Percentiles rank a stretch among this genome's conserved stretches.
Evolutionary conservation across 1,139 yeast genomes (phyloP).

Genomic region (Yamadazyma trypodendri): DNA sequence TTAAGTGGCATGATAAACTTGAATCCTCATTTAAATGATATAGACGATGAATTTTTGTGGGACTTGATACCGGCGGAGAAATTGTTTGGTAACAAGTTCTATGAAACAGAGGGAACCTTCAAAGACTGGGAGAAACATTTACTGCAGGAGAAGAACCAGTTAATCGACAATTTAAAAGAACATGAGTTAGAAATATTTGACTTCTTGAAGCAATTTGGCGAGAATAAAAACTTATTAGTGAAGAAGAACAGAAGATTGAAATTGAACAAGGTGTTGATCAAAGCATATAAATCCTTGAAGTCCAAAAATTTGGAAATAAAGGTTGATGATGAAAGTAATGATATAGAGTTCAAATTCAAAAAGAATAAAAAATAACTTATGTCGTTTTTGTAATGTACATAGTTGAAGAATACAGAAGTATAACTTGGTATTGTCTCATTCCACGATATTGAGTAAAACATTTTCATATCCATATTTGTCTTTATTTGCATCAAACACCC

Average conservation of each 20-base stretch:
- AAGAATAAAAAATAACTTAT: slow-evolving; percentile 5
- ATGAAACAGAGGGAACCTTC: slow-evolving; percentile 31
- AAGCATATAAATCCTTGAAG: slow-evolving; percentile 24
- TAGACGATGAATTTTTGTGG: slow-evolving; percentile 46
- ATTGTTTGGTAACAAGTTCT: slow-evolving; percentile 39
- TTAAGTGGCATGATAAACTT: slow-evolving; percentile 42
- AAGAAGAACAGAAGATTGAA: slow-evolving; percentile 28
- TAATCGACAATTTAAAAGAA: slow-evolving; percentile 13
- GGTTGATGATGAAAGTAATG: slow-evolving; percentile 11
- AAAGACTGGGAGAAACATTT: slow-evolving; percentile 35
- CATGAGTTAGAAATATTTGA: slow-evolving; percentile 14
- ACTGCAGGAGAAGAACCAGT: slow-evolving; percentile 14
- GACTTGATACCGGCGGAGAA: slow-evolving; percentile 35
- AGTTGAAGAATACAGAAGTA: neutral
- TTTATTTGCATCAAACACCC: slow-evolving; percentile 71
- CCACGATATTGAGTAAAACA: slow-evolving; percentile 48
- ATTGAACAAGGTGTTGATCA: slow-evolving; percentile 29
- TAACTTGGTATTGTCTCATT: slow-evolving; percentile 12
- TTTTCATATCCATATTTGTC: slow-evolving; percentile 53
- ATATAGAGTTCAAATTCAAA: slow-evolving; percentile 14
- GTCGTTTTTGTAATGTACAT: slow-evolving; percentile 3
- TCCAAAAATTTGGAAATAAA: slow-evolving; percentile 15
- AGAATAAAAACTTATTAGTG: slow-evolving; percentile 17
- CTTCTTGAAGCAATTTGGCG: slow-evolving; percentile 14
- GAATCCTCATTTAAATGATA: slow-evolving; percentile 34